These are phyloP conservation scores for Mucor racemosus DNA, from an alignment of 371 early-diverging fungal species.

Conservation along the genomic window DNA sequence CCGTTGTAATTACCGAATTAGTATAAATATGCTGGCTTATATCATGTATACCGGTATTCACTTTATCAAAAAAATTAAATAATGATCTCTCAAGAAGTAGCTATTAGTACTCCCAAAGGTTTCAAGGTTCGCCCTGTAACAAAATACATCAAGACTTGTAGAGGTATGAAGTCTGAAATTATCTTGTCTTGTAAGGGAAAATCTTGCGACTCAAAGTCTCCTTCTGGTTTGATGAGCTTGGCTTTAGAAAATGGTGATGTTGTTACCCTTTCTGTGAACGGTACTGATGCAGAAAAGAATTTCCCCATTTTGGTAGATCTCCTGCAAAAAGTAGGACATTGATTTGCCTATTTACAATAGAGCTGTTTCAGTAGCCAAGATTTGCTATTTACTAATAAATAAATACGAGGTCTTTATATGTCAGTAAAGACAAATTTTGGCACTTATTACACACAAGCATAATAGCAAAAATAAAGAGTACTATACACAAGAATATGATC, in stretches of 20 bases:
- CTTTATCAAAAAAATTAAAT: neutral
- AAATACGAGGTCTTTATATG: no score
- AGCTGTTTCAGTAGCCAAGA: no score
- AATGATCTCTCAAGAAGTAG: constrained; percentile 17
- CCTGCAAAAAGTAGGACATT: constrained; percentile 5
- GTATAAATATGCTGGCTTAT: neutral
- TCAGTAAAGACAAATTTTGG: no score
- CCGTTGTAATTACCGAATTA: neutral
- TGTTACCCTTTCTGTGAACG: constrained; percentile 14
- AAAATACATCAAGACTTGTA: constrained; percentile 12
- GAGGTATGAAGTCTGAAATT: constrained; percentile 10
- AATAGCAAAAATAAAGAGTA: no score
- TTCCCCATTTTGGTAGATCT: constrained; percentile 3
- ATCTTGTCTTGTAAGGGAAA: constrained; percentile 11
- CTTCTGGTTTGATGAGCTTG: constrained; percentile 13
- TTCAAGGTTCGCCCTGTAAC: constrained; percentile 16
- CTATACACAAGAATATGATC: no score
- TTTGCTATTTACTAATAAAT: no score
- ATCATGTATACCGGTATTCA: neutral
- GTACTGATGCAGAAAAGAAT: constrained; percentile 10
- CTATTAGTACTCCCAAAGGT: constrained; percentile 11
- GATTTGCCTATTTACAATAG: no score
- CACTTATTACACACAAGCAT: no score
- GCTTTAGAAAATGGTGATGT: constrained; percentile 9
- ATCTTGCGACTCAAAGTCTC: constrained; percentile 7